Percentiles rank a stretch among this genome's conserved stretches.
These are phyloP conservation scores for Erysimum cheiri DNA, from an alignment of 441 rosid genomes.

Conservation along the genomic window DNA sequence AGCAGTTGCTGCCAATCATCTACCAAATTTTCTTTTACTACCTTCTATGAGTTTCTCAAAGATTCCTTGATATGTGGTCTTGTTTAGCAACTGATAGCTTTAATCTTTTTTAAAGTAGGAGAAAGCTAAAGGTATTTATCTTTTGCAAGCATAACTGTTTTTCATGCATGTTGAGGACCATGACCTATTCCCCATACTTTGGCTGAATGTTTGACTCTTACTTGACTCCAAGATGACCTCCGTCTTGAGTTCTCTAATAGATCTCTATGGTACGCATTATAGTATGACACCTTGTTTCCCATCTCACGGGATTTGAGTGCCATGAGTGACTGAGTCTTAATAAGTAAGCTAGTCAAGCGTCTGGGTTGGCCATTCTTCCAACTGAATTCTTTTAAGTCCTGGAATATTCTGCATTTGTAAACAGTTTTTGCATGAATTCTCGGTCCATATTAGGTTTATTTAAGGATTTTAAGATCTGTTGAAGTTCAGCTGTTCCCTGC, in stretches of 20 bases:
- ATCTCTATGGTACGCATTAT: neutral
- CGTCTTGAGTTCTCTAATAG: neutral
- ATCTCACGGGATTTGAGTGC: neutral
- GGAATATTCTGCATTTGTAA: neutral
- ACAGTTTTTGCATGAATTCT: neutral
- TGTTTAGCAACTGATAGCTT: neutral
- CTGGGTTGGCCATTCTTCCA: neutral
- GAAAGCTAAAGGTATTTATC: constrained; percentile 8
- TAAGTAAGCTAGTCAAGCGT: neutral
- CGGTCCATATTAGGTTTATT: neutral
- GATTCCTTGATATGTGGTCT: neutral
- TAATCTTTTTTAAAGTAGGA: neutral
- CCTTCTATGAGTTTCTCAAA: constrained; percentile 17
- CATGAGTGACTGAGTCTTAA: neutral
- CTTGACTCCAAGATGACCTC: neutral
- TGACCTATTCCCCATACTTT: neutral
- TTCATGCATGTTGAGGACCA: neutral
- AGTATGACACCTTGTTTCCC: neutral
- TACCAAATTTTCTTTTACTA: neutral
- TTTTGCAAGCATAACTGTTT: neutral
- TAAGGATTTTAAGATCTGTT: neutral
- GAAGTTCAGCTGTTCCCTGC: neutral
- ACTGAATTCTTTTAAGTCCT: neutral
- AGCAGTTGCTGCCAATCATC: constrained; percentile 5
- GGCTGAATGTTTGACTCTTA: neutral